Percentiles rank a stretch among this genome's conserved stretches.
Evolutionary conservation across 768 basidiomycete species (phyloP).

Genomic region (Termitomyces titanicus): DNA sequence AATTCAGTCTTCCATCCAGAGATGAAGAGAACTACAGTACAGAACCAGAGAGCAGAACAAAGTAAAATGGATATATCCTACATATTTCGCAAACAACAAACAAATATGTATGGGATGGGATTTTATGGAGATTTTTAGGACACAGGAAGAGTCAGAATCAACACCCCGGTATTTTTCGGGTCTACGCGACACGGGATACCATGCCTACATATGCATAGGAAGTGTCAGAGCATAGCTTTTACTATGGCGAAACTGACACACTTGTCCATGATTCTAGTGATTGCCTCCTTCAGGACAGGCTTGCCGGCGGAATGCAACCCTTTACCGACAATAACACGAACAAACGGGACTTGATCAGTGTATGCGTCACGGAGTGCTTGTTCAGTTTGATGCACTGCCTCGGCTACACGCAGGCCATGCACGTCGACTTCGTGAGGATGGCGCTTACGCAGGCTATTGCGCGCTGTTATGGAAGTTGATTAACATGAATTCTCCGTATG

Average conservation of each 20-base stretch:
- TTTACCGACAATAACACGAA: slow-evolving; percentile 62
- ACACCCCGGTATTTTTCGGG: slow-evolving; percentile 68
- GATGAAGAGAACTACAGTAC: too few species aligned
- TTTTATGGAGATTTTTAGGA: background rate
- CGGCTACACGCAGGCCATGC: slow-evolving; percentile 43
- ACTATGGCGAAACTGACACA: slow-evolving; percentile 21
- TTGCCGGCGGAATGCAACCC: slow-evolving; percentile 75
- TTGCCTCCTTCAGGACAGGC: slow-evolving; percentile 80
- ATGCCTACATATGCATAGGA: slow-evolving; percentile 39
- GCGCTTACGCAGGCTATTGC: slow-evolving; percentile 30
- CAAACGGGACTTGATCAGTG: slow-evolving; percentile 24
- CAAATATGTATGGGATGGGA: background rate
- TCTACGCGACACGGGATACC: slow-evolving; percentile 70
- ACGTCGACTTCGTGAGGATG: slow-evolving; percentile 40
- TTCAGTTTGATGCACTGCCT: slow-evolving; percentile 44
- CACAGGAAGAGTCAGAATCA: slow-evolving; percentile 44
- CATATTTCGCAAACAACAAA: background rate
- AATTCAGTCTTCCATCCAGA: too few species aligned
- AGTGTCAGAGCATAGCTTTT: background rate
- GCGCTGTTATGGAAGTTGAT: slow-evolving; percentile 24
- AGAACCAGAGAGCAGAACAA: too few species aligned
- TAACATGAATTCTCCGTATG: background rate
- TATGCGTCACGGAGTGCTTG: slow-evolving; percentile 37
- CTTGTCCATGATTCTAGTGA: slow-evolving; percentile 74
- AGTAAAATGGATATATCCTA: background rate